These are phyloP conservation scores for Candida corydali DNA, from an alignment of 805 yeast genomes.

Conservation along the genomic window DNA sequence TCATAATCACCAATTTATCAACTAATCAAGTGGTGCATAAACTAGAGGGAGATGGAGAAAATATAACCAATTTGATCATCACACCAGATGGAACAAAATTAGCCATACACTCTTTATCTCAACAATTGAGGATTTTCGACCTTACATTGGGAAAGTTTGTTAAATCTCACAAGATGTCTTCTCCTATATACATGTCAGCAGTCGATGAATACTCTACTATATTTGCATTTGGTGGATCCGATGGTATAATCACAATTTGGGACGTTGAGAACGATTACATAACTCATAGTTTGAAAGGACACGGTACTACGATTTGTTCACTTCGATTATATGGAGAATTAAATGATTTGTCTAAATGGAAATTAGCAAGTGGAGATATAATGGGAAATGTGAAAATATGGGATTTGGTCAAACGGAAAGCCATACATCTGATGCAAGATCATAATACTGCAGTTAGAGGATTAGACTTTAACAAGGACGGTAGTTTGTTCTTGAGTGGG, in stretches of 20 bases:
- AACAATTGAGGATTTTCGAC: conserved; percentile 67
- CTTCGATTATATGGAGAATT: conserved; percentile 68
- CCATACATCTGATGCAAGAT: conserved; percentile 58
- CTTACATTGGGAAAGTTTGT: conserved; percentile 35
- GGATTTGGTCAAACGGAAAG: conserved; percentile 72
- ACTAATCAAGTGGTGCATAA: conserved; percentile 55
- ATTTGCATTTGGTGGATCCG: conserved; percentile 92
- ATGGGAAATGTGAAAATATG: conserved; percentile 54
- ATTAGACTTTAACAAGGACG: conserved; percentile 54
- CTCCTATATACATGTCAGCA: conserved; percentile 78
- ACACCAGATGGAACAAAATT: conserved; percentile 72
- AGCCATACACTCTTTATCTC: conserved; percentile 78
- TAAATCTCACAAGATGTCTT: conserved; percentile 56
- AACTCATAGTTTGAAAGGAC: conserved; percentile 91
- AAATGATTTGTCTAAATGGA: conserved; percentile 61
- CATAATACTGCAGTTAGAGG: conserved; percentile 88
- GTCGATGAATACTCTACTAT: conserved; percentile 79
- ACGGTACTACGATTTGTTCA: conserved; percentile 82
- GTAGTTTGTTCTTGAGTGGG: conserved; percentile 63
- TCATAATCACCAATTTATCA: conserved; percentile 60
- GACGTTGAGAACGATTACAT: conserved; percentile 84
- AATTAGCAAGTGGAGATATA: conserved; percentile 66
- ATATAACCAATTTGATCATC: conserved; percentile 67
- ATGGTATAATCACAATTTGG: conserved; percentile 88
- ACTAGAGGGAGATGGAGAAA: conserved; percentile 82